phyloP scores from a whole-genome alignment of 2,329 filamentous ascomycete species.

The Pseudocercospora fijiensis region DNA sequence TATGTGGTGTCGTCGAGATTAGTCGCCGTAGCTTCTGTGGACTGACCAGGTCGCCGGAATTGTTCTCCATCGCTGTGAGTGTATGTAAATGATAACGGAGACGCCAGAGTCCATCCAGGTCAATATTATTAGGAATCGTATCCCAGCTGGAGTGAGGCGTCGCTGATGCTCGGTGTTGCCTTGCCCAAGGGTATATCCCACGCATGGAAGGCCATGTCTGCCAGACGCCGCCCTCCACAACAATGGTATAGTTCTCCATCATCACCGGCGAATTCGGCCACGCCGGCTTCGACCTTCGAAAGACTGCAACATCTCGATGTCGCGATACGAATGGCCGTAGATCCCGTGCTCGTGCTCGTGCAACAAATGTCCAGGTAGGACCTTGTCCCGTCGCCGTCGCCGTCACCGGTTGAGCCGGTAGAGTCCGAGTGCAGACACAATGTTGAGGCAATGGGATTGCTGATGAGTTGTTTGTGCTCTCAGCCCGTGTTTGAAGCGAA shows the following conservation, averaged over 20 bases:
- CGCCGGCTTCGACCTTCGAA: neutral
- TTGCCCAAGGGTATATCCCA: neutral
- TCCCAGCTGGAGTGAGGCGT: conserved; percentile 4
- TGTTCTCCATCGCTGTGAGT: neutral
- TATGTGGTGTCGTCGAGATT: conserved; percentile 4
- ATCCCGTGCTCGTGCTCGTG: neutral
- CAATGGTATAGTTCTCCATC: neutral
- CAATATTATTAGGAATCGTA: neutral
- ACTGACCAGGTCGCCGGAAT: conserved; percentile 7
- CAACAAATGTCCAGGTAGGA: neutral
- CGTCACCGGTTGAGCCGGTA: neutral
- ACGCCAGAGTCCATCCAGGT: neutral
- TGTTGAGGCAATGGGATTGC: neutral
- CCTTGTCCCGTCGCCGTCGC: neutral
- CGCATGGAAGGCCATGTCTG: neutral
- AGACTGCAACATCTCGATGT: neutral
- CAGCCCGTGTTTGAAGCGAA: neutral
- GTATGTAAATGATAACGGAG: conserved; percentile 5
- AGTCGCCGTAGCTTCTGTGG: neutral
- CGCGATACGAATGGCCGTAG: neutral
- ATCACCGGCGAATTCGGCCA: neutral
- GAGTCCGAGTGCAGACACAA: neutral
- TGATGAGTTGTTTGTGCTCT: neutral
- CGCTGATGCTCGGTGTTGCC: conserved; percentile 6
- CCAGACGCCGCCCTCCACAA: conserved; percentile 6